A percentile compares a stretch with the other conserved stretches of the same genome.
These are phyloP conservation scores for Quercus cerris DNA, from an alignment of 306 rosid genomes.

Conservation along the genomic window DNA sequence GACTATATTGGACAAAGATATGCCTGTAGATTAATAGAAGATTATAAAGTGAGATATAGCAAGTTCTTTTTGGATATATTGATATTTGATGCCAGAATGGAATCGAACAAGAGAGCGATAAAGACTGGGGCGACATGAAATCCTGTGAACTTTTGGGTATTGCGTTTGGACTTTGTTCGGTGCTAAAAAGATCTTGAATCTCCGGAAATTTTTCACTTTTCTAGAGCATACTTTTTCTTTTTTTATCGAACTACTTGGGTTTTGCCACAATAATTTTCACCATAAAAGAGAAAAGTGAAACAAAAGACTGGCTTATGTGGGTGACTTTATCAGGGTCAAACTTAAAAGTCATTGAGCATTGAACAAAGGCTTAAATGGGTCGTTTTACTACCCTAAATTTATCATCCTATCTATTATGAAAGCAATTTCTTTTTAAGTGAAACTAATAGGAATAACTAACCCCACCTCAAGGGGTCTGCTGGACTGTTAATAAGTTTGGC, in stretches of 20 bases:
- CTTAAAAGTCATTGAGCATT: conserved; percentile 42
- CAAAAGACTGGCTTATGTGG: conserved; percentile 52
- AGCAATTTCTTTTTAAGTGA: too few species aligned
- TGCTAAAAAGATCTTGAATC: conserved; percentile 55
- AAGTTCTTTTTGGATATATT: conserved; percentile 20
- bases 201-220: conserved; percentile 28
- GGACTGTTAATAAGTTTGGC: too few species aligned
- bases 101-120: conserved; percentile 3
- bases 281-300: conserved; percentile 47
- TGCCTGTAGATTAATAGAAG: background rate
- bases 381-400: conserved; percentile 25
- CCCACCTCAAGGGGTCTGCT: too few species aligned
- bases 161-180: conserved; percentile 42
- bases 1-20: background rate
- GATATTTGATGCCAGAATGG: background rate
- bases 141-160: conserved; percentile 45
- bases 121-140: conserved; percentile 20
- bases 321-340: conserved; percentile 68
- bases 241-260: conserved; percentile 28
- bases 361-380: conserved; percentile 26
- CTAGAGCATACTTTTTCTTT: conserved; percentile 28
- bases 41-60: background rate
- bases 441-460: too few species aligned
- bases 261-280: conserved; percentile 39
- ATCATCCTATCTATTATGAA: conserved; percentile 7